phyloP scores from a whole-genome alignment of 768 basidiomycete species.

The Termitomyces sp. region DNA sequence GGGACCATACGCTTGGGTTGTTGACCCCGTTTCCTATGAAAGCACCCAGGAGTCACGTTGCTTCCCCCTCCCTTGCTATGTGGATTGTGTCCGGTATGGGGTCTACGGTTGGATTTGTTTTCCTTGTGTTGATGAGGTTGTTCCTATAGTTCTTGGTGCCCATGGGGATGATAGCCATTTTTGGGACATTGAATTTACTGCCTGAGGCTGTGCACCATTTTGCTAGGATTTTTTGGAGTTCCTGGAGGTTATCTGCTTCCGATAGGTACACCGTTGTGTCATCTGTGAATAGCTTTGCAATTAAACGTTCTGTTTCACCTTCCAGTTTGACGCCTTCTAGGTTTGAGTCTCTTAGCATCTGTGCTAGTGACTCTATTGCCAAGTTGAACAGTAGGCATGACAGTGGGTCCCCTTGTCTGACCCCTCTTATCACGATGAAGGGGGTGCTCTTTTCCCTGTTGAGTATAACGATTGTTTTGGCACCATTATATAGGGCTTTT shows the following conservation, averaged over 20 bases:
- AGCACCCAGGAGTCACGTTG: constrained; percentile 29
- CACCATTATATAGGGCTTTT: too few species aligned
- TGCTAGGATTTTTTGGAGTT: not conserved
- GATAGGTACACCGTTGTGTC: not conserved
- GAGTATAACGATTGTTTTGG: too few species aligned
- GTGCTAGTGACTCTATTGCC: not conserved
- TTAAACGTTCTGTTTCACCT: not conserved
- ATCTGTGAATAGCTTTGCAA: not conserved
- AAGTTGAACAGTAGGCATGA: not conserved
- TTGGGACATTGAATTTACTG: not conserved
- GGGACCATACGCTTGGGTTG: not conserved
- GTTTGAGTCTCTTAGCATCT: not conserved
- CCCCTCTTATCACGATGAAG: too few species aligned
- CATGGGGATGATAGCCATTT: not conserved
- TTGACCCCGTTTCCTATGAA: constrained; percentile 29
- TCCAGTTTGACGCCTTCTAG: not conserved
- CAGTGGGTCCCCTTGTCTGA: too few species aligned
- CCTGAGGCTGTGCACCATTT: not conserved
- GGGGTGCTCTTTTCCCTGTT: too few species aligned
- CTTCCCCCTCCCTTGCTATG: constrained; percentile 22
- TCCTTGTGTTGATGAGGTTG: not conserved
- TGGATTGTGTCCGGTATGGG: too few species aligned
- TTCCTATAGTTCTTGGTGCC: too few species aligned
- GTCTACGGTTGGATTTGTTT: too few species aligned
- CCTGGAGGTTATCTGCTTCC: not conserved